These are phyloP conservation scores for Entrophospora sp. DNA, from an alignment of 192 early-diverging fungal species.

Conservation along the genomic window DNA sequence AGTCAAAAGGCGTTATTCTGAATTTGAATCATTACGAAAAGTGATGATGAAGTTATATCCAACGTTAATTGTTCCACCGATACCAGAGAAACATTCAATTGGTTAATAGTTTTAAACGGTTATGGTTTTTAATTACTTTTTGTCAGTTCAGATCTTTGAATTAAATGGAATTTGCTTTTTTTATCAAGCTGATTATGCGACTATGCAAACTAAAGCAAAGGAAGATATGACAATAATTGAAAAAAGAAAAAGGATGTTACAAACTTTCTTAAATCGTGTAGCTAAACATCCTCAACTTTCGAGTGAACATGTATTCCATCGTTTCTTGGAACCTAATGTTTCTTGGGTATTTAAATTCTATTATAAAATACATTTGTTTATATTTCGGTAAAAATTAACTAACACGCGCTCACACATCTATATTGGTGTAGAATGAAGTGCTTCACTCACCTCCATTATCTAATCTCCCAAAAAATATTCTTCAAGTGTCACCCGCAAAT, in stretches of 20 bases:
- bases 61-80: conserved; percentile 83
- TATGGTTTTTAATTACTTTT: neutral
- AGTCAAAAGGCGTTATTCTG: conserved; percentile 84
- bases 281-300: conserved; percentile 80
- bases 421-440: conserved; percentile 48
- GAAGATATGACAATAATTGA: conserved; percentile 88
- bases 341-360: conserved; percentile 44
- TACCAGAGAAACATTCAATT: conserved; percentile 95
- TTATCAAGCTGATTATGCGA: conserved; percentile 61
- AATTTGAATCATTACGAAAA: conserved; percentile 88
- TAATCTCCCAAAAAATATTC: conserved; percentile 57
- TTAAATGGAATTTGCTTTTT: no score
- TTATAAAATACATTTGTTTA: neutral
- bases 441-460: conserved; percentile 62
- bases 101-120: conserved; percentile 18
- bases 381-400: neutral
- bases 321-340: conserved; percentile 77
- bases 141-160: no score
- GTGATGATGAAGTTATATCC: conserved; percentile 74
- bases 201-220: conserved; percentile 79
- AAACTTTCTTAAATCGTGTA: conserved; percentile 88
- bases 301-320: conserved; percentile 83
- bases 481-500: conserved; percentile 45
- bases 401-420: neutral
- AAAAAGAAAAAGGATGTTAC: conserved; percentile 84